Evolutionary conservation across 805 yeast genomes (phyloP), one percentile per base, ranked within the genome.

Genomic region (Lipomyces starkeyi): DNA sequence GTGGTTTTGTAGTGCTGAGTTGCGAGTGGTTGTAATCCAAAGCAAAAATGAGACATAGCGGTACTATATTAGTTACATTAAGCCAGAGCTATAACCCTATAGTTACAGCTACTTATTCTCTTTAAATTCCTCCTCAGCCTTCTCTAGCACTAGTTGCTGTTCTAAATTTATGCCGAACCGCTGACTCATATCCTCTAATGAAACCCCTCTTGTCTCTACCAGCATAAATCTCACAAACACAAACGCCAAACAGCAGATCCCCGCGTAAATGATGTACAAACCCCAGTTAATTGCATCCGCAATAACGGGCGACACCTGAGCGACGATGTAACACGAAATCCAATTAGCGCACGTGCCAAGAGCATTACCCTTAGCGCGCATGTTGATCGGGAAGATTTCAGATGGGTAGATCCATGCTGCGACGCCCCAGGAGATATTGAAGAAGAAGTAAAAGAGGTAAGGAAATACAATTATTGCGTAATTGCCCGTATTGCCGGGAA

Each of bases 261-360:
- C 70, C 1, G 69, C 61, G 40, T 65, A 67, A 54, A 65, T 65
- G 47, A 65, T 59, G 27, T 65, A 67, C 22, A 66, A 61, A 5
- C 67, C 69, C 65, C 62, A 67, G 22, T 68, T 58, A 47, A 67
- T 67, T 9, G 66, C 64, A 25, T 65, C 58, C 6, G 64, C 66
- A 37, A 86, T 78, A 37, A 67, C 69, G 6, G 88, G 88, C 17
- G 89, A 85, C 76, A 85, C 85, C 87, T 87, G 86, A 63, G 87
- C 90, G 76, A 87, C 85, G 47, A 88, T 86, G 71, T 85, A 87
- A 78, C 86, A 86, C 71, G 82, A 82, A 6, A 91, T 84, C 98
- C 98, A 93, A 77, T 93, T 93, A 5, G 96, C 86, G 0, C 97
- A 97, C 0, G 97, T 92, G 0, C 97, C 89, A 70, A 91, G 80